These are phyloP conservation scores for Pecoramyces ruminantium DNA, from an alignment of 192 early-diverging fungal species.

Conservation along the genomic window DNA sequence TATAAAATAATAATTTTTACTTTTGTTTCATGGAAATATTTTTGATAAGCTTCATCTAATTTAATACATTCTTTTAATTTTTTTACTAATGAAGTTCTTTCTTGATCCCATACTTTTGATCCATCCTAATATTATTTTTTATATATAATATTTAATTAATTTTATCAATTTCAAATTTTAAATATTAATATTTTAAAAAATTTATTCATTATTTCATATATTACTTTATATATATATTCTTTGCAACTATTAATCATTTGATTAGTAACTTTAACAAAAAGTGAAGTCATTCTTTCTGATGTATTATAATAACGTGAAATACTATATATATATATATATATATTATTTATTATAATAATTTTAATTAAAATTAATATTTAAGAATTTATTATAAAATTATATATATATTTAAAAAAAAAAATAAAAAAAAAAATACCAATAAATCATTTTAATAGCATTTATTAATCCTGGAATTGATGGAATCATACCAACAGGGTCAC, in stretches of 20 bases:
- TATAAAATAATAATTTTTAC: slow-evolving; percentile 6
- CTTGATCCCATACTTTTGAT: slow-evolving; percentile 46
- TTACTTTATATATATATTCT: slow-evolving; percentile 44
- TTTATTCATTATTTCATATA: too few relatives aligned
- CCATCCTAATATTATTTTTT: slow-evolving; percentile 19
- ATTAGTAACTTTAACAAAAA: slow-evolving; percentile 52
- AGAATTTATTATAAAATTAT: too few relatives aligned
- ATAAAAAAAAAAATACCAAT: slow-evolving; percentile 11
- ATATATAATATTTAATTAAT: slow-evolving; percentile 1
- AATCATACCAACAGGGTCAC: slow-evolving; percentile 42
- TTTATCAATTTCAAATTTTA: neutral
- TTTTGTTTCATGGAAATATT: slow-evolving; percentile 46
- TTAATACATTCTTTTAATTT: slow-evolving; percentile 34
- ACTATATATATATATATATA: slow-evolving; percentile 3
- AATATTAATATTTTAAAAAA: too few relatives aligned
- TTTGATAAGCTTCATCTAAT: slow-evolving; percentile 44
- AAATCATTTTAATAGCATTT: slow-evolving; percentile 54
- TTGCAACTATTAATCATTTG: slow-evolving; percentile 54
- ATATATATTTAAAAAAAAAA: neutral
- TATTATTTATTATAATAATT: too few relatives aligned
- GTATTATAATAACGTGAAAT: slow-evolving; percentile 55
- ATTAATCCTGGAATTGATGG: slow-evolving; percentile 48
- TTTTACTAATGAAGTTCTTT: slow-evolving; percentile 24
- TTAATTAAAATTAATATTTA: too few relatives aligned
- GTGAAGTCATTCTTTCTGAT: slow-evolving; percentile 45